A percentile compares a stretch with the other conserved stretches of the same genome.
phyloP scores from a whole-genome alignment of 352 stramenopile genomes.

The Stramenopiles sp. region DNA sequence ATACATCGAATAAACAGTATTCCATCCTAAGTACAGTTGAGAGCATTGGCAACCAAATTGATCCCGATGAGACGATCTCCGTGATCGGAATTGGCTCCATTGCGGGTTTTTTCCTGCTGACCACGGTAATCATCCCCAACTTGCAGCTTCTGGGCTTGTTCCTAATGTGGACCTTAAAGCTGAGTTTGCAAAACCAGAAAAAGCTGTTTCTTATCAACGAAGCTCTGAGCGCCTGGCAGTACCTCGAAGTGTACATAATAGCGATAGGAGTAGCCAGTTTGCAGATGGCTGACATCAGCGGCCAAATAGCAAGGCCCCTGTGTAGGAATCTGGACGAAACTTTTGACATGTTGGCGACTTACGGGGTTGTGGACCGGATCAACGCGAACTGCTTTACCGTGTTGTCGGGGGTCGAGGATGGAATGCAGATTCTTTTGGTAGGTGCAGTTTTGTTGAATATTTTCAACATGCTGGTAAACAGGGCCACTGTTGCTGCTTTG shows the following conservation, averaged over 20 bases:
- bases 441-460: neutral
- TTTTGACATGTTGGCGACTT: neutral
- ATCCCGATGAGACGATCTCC: neutral
- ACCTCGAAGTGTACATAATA: slow-evolving; percentile 1
- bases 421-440: neutral
- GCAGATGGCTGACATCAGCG: neutral
- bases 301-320: neutral
- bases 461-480: neutral
- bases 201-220: neutral
- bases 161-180: neutral
- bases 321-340: neutral
- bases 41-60: neutral
- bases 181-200: neutral
- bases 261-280: neutral
- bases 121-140: neutral
- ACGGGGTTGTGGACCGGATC: neutral
- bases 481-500: neutral
- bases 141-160: neutral
- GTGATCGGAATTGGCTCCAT: neutral
- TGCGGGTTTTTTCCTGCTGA: neutral
- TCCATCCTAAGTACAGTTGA: neutral
- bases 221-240: neutral
- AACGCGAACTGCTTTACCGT: neutral
- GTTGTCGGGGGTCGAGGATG: neutral
- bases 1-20: neutral